Evolutionary conservation across 768 basidiomycete species (phyloP).

Genomic region (Psilocybe subaeruginosa): DNA sequence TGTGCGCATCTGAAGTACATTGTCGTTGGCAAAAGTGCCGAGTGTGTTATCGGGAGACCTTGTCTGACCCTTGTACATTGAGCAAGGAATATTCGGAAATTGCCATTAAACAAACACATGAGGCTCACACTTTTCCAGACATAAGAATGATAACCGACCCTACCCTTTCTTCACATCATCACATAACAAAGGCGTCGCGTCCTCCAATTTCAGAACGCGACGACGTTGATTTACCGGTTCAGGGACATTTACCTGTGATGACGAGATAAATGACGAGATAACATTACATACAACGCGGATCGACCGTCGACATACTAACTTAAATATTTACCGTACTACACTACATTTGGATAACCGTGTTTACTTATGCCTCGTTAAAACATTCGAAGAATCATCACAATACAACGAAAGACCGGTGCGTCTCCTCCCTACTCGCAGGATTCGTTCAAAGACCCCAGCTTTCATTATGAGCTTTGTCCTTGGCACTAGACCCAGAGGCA

Average conservation of each 20-base stretch:
- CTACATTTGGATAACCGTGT: conserved; percentile 2
- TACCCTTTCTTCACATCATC: not conserved
- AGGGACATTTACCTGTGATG: not conserved
- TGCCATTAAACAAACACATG: conserved; percentile 15
- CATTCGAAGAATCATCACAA: conserved; percentile 6
- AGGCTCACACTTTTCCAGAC: conserved; percentile 5
- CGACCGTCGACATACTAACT: too few relatives aligned
- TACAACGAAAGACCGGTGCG: not conserved
- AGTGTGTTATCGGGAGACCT: not conserved
- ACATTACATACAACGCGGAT: not conserved
- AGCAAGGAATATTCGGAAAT: conserved; percentile 12
- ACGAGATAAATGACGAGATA: not conserved
- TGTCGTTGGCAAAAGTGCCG: not conserved
- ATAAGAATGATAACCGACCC: not conserved
- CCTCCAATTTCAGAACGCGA: not conserved
- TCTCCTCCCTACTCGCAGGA: not conserved
- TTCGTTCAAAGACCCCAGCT: conserved; percentile 7
- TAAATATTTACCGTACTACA: not conserved
- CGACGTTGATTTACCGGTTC: not conserved
- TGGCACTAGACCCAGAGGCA: conserved; percentile 38
- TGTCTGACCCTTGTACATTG: not conserved
- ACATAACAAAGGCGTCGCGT: conserved; percentile 1
- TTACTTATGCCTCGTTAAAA: not conserved
- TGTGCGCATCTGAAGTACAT: not conserved
- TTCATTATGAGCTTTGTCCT: conserved; percentile 37